Conservation (phyloP, 352 stramenopile genomes). For the Sclerospora graminicola region DNA sequence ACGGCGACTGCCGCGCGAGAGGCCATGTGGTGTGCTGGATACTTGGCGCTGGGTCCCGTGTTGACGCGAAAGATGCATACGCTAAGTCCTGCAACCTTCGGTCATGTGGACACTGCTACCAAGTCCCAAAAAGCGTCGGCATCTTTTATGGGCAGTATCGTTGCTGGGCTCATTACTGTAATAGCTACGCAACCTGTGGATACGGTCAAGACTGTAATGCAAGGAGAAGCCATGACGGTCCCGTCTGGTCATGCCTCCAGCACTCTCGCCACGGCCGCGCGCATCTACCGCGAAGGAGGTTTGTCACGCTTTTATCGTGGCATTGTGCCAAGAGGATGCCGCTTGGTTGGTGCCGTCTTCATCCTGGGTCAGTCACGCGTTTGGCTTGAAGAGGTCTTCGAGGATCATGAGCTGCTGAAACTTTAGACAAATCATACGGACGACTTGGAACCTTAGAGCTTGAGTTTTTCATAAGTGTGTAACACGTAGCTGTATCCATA, state of each 20-base stretch:
- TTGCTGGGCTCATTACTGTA: slow-evolving; percentile 64
- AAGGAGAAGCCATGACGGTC: slow-evolving; percentile 55
- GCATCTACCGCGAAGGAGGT: slow-evolving; percentile 43
- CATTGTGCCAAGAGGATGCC: slow-evolving; percentile 58
- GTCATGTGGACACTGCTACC: slow-evolving; percentile 31
- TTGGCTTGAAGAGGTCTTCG: slow-evolving; percentile 58
- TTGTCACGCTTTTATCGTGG: slow-evolving; percentile 57
- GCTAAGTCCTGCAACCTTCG: slow-evolving; percentile 42
- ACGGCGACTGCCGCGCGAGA: slow-evolving; percentile 55
- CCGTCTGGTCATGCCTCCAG: slow-evolving; percentile 25
- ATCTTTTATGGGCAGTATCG: slow-evolving; percentile 51
- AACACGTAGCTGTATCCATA: too few relatives aligned
- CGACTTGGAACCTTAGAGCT: slow-evolving; percentile 47
- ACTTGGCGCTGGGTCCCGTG: slow-evolving; percentile 64
- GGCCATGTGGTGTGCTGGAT: slow-evolving; percentile 65
- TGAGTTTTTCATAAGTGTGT: slow-evolving; percentile 15
- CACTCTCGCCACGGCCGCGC: slow-evolving; percentile 28
- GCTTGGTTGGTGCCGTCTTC: slow-evolving; percentile 75
- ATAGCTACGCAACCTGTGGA: slow-evolving; percentile 71
- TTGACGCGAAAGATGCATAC: slow-evolving; percentile 56
- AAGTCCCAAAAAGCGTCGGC: slow-evolving; percentile 53
- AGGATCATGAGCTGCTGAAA: slow-evolving; percentile 48
- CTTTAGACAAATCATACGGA: slow-evolving; percentile 44
- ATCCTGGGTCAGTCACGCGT: slow-evolving; percentile 70
- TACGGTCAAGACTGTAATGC: slow-evolving; percentile 81